A percentile compares a stretch with the other conserved stretches of the same genome.
Conservation (phyloP, 495 filamentous ascomycete genomes). For the Penicillium ochrochloron region DNA sequence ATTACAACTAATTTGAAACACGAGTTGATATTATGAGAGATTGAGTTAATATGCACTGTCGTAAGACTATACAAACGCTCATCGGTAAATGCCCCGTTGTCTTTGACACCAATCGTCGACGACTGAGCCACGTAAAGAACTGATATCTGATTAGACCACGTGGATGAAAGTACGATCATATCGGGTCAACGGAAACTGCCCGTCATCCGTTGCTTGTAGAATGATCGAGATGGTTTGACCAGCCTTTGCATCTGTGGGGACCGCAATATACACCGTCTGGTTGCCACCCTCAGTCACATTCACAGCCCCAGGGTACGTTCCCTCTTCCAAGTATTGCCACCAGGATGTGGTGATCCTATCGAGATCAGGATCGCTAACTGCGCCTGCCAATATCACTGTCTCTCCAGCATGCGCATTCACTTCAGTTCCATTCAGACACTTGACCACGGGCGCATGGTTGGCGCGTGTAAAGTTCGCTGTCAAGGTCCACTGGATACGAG, state of each 20-base stretch:
- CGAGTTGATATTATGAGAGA: background rate
- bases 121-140: background rate
- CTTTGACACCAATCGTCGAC: background rate
- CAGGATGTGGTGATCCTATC: slow-evolving; percentile 18
- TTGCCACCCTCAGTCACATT: background rate
- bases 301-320: slow-evolving; percentile 20
- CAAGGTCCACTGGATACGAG: slow-evolving; percentile 48
- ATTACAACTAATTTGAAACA: slow-evolving; percentile 25
- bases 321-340: slow-evolving; percentile 25
- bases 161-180: slow-evolving; percentile 20
- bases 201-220: slow-evolving; percentile 21
- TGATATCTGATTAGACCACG: background rate
- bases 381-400: slow-evolving; percentile 12
- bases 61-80: too few species aligned
- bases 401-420: slow-evolving; percentile 9
- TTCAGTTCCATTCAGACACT: slow-evolving; percentile 14
- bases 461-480: slow-evolving; percentile 23
- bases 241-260: slow-evolving; percentile 17
- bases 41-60: too few species aligned
- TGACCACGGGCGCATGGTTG: slow-evolving; percentile 35
- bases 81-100: background rate
- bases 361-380: slow-evolving; percentile 20
- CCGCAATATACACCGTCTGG: slow-evolving; percentile 6
- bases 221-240: slow-evolving; percentile 24
- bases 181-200: slow-evolving; percentile 17